Conservation (phyloP, 2,329 filamentous ascomycete genomes). For the Pseudogymnoascus sp. region DNA sequence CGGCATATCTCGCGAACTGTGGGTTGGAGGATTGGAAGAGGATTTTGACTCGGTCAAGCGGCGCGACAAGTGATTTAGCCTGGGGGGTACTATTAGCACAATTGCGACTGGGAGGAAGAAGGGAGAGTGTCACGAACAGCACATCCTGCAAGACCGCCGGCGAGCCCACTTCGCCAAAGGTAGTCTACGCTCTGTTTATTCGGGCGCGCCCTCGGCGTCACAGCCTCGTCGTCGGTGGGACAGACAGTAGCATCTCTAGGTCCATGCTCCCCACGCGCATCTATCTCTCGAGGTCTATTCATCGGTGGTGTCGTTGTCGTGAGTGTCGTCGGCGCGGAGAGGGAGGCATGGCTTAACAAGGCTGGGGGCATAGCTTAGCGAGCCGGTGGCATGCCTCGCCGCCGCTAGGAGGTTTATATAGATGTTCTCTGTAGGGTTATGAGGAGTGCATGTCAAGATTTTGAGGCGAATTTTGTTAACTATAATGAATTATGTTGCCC, state of each 20-base stretch:
- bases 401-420: constrained; percentile 18
- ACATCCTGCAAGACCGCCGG: constrained; percentile 86
- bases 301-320: constrained; percentile 45
- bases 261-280: constrained; percentile 21
- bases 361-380: constrained; percentile 47
- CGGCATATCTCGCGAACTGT: constrained; percentile 86
- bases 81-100: constrained; percentile 34
- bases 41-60: constrained; percentile 96
- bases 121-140: constrained; percentile 53
- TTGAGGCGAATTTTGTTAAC: neutral
- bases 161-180: constrained; percentile 72
- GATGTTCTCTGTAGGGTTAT: neutral
- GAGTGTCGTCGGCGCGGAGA: constrained; percentile 33
- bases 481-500: neutral
- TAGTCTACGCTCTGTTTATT: constrained; percentile 77
- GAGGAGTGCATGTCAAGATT: constrained; percentile 17
- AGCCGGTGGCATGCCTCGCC: constrained; percentile 49
- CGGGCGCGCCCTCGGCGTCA: constrained; percentile 40
- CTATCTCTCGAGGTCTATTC: constrained; percentile 36
- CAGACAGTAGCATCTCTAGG: constrained; percentile 37
- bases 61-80: constrained; percentile 94
- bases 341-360: constrained; percentile 52
- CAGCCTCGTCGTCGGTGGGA: constrained; percentile 47
- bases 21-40: constrained; percentile 95
- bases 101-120: constrained; percentile 3